Percentiles rank a stretch among this genome's conserved stretches.
These are phyloP conservation scores for Ceratorhiza oryzae-sativae DNA, from an alignment of 1,284 basidiomycete genomes.

Conservation along the genomic window DNA sequence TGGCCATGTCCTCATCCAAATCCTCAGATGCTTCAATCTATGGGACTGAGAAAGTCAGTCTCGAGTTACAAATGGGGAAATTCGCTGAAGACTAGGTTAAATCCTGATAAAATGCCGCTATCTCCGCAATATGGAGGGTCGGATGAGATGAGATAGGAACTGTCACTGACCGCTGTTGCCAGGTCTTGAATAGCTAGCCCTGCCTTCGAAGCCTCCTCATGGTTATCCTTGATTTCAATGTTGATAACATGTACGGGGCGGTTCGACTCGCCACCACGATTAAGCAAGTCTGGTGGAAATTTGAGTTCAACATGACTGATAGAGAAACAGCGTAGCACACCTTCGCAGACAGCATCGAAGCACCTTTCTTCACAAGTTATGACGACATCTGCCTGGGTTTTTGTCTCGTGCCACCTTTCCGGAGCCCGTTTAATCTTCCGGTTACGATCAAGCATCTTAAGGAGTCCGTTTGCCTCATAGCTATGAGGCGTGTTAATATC, in stretches of 20 bases:
- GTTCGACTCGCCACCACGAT: slow-evolving; percentile 90
- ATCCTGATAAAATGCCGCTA: slow-evolving; percentile 35
- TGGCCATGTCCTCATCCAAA: slow-evolving; percentile 90
- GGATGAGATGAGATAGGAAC: slow-evolving; percentile 28
- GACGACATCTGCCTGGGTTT: slow-evolving; percentile 88
- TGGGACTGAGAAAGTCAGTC: neutral
- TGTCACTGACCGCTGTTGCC: slow-evolving; percentile 77
- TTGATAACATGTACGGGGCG: slow-evolving; percentile 96
- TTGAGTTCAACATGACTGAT: slow-evolving; percentile 39
- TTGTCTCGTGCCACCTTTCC: slow-evolving; percentile 95
- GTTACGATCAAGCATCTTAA: slow-evolving; percentile 98
- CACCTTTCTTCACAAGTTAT: slow-evolving; percentile 99
- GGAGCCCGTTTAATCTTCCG: slow-evolving; percentile 90
- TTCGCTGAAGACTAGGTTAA: slow-evolving; percentile 5
- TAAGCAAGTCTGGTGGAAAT: slow-evolving; percentile 75
- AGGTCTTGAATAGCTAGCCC: slow-evolving; percentile 95
- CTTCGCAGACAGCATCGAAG: slow-evolving; percentile 98
- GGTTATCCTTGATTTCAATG: slow-evolving; percentile 99
- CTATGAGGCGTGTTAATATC: slow-evolving; percentile 54
- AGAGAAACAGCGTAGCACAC: slow-evolving; percentile 61
- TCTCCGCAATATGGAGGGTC: slow-evolving; percentile 38
- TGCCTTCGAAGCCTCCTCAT: slow-evolving; percentile 96
- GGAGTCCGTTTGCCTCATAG: slow-evolving; percentile 94
- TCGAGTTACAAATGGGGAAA: slow-evolving; percentile 18
- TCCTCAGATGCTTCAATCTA: slow-evolving; percentile 89